Evolutionary conservation across 2,329 filamentous ascomycete species (phyloP).

Genomic region (Aspergillus terreus): DNA sequence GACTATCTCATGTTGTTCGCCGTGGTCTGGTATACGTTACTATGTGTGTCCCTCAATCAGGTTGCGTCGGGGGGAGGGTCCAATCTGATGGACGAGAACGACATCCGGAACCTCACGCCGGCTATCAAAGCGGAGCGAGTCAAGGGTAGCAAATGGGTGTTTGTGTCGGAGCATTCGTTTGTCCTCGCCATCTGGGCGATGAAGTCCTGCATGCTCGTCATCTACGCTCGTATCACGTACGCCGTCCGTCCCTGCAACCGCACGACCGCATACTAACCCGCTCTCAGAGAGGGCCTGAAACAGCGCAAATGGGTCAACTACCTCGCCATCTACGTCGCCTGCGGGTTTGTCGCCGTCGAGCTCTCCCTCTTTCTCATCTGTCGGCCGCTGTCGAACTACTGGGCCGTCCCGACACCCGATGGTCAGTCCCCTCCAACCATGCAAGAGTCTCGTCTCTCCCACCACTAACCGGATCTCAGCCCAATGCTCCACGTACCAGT

Average conservation of each 20-base stretch:
- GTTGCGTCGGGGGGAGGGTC: conserved; percentile 54
- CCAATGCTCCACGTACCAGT: conserved; percentile 43
- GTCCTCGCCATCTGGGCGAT: conserved; percentile 52
- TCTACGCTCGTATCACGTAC: conserved; percentile 51
- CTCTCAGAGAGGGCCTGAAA: conserved; percentile 26
- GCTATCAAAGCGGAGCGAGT: conserved; percentile 41
- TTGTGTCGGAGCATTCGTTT: conserved; percentile 61
- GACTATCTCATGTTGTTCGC: conserved; percentile 56
- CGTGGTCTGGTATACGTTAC: conserved; percentile 53
- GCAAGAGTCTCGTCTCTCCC: no score
- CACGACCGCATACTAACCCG: not conserved
- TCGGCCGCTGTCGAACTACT: conserved; percentile 49
- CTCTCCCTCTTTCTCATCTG: conserved; percentile 51
- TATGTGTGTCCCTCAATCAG: conserved; percentile 53
- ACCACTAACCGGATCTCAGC: conserved; percentile 5
- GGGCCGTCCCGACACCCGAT: conserved; percentile 46
- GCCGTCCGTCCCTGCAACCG: conserved; percentile 1
- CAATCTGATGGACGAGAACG: conserved; percentile 55
- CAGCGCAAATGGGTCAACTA: conserved; percentile 37
- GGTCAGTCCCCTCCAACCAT: conserved; percentile 16
- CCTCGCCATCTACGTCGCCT: conserved; percentile 40
- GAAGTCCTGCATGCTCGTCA: conserved; percentile 53
- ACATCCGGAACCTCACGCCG: conserved; percentile 45
- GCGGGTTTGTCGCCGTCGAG: conserved; percentile 48
- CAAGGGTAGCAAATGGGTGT: conserved; percentile 59